Evolutionary conservation across 2,329 filamentous ascomycete species (phyloP), one percentile per base, ranked within the genome.

Genomic region (Cryphonectria japonica): DNA sequence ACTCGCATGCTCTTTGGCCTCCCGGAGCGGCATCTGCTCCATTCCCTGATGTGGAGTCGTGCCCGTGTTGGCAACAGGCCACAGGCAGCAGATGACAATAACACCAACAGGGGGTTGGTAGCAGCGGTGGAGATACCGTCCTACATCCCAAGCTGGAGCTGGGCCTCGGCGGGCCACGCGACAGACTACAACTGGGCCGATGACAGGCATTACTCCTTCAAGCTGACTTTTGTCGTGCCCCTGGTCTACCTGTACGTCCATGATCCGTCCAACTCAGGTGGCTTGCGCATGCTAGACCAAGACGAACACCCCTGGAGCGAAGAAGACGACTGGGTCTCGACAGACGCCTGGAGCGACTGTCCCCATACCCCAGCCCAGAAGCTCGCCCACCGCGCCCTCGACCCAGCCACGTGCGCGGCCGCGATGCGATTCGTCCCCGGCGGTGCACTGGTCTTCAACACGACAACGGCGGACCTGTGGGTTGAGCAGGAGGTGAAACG

Each of bases 81-180:
- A 65, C 43, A 16, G 3, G 19, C 9, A 34, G n/a, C 16, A 26
- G 63, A n/a, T 41, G 14, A 29, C 16, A 26, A n/a, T 3, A n/a
- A 11, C 46, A 50, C 3, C 22, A 50, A 50, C 46, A 50, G 7
- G 22, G 46, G 46, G 46, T 34, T 34, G 34, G 8, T n/a, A 22
- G 46, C 22, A 50, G 46, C 14, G 5, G 41, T 29, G 3, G 61
- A 11, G 19, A 50, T 26, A 34, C n/a, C 41, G 19, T 22, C 41
- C 39, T 65, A 65, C 22, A 34, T 65, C n/a, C 63, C 63, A 13
- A 65, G 63, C 63, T 65, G 63, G 63, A 65, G 63, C 41, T 65
- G 63, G 63, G 63, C 63, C 26, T 65, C 63, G 5, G 43, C 41
- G 1, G 43, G 43, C 7, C 43, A 22, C 37, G 26, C 63, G 19